A percentile compares a stretch with the other conserved stretches of the same genome.
Conservation (phyloP, 495 filamentous ascomycete species). For the Penicillium nucicola region DNA sequence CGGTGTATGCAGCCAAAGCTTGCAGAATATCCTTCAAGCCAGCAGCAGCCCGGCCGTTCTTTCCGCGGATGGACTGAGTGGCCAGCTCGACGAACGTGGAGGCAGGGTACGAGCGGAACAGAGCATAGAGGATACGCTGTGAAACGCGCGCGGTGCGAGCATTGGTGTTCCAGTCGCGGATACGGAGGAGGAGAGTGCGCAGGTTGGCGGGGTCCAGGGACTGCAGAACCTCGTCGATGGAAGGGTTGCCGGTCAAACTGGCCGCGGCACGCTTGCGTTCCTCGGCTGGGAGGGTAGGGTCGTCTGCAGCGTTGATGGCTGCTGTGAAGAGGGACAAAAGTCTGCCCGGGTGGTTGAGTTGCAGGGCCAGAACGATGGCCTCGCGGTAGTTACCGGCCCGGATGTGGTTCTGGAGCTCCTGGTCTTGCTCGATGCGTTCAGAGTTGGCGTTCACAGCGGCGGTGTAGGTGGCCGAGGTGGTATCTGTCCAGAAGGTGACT, state of each 20-base stretch:
- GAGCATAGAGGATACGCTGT: constrained; percentile 76
- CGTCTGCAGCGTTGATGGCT: constrained; percentile 63
- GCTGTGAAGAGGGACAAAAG: constrained; percentile 78
- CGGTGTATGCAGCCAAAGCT: constrained; percentile 80
- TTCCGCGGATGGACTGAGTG: constrained; percentile 35
- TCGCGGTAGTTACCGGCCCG: constrained; percentile 80
- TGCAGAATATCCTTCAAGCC: constrained; percentile 79
- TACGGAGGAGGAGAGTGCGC: constrained; percentile 67
- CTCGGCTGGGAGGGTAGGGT: constrained; percentile 23
- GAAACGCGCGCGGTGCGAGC: constrained; percentile 80
- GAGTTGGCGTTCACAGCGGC: constrained; percentile 66
- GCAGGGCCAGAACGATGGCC: constrained; percentile 86
- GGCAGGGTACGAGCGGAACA: constrained; percentile 76
- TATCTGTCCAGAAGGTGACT: constrained; percentile 94
- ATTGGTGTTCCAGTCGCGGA: constrained; percentile 97
- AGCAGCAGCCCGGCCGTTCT: constrained; percentile 47
- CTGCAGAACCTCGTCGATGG: constrained; percentile 81
- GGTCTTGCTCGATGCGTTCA: constrained; percentile 85
- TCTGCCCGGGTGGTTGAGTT: constrained; percentile 87
- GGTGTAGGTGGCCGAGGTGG: constrained; percentile 72
- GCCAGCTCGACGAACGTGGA: constrained; percentile 65
- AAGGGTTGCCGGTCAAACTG: constrained; percentile 64
- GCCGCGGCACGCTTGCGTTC: constrained; percentile 25
- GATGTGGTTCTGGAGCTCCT: constrained; percentile 88
- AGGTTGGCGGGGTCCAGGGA: constrained; percentile 80